These are phyloP conservation scores for Phenoliferia sp. DNA, from an alignment of 1,284 basidiomycete genomes.

Conservation along the genomic window DNA sequence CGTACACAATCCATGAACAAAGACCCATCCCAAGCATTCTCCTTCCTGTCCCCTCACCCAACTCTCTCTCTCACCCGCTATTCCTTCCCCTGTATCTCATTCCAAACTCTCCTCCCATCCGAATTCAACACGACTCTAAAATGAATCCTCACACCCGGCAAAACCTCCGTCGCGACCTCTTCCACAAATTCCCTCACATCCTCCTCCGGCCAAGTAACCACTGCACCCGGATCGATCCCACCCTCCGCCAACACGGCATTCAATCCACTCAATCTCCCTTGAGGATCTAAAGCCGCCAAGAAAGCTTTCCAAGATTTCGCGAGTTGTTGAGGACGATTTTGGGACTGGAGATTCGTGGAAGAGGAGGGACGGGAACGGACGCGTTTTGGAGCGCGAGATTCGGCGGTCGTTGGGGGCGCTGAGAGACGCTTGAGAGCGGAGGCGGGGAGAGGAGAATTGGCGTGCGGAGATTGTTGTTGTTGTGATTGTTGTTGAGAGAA, in stretches of 20 bases:
- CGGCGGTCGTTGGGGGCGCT: slow-evolving; percentile 1
- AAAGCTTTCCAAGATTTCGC: background rate
- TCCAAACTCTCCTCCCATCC: background rate
- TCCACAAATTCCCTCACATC: background rate
- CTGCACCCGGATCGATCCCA: slow-evolving; percentile 2
- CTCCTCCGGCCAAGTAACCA: background rate
- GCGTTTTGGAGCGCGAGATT: background rate
- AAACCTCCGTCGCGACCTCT: background rate
- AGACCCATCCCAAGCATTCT: no score
- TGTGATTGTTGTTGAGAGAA: background rate
- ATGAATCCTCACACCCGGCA: background rate
- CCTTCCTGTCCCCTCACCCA: no score
- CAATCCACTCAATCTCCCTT: background rate
- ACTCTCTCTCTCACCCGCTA: no score
- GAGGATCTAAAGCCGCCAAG: background rate
- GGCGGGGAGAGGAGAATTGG: background rate
- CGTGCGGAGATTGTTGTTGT: background rate
- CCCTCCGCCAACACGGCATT: background rate
- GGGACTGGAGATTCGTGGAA: background rate
- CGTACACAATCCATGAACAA: no score
- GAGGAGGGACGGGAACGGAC: background rate
- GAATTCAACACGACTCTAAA: background rate
- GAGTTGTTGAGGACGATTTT: background rate
- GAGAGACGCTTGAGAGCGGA: background rate
- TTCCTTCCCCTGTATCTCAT: background rate